These are phyloP conservation scores for Casaregolazyma lundiana DNA, from an alignment of 1,139 yeast species.

Conservation along the genomic window DNA sequence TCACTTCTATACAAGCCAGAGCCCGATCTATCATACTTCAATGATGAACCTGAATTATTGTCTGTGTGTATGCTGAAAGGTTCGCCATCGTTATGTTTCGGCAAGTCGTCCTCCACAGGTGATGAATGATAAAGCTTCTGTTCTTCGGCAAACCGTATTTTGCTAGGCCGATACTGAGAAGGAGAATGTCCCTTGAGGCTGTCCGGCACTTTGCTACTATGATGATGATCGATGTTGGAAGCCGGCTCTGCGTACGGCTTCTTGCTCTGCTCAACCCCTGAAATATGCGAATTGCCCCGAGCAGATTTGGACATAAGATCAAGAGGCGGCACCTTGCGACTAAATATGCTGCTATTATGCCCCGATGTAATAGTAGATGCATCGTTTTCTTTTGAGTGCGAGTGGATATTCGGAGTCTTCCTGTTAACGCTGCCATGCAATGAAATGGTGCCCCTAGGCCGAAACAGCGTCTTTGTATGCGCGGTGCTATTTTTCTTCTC, in stretches of 20 bases:
- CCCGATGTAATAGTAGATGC: not conserved
- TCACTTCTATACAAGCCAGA: not conserved
- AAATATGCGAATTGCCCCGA: not conserved
- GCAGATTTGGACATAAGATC: constrained; percentile 3
- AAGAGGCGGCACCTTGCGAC: not conserved
- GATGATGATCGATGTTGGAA: not conserved
- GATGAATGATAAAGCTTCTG: constrained; percentile 1
- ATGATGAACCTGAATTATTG: not conserved
- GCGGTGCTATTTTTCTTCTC: not conserved
- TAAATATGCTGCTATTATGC: not conserved
- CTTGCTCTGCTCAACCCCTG: constrained; percentile 9
- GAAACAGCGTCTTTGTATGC: not conserved
- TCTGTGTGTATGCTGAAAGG: not conserved
- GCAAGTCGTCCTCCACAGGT: not conserved
- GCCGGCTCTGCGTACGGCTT: constrained; percentile 3
- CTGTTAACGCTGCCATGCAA: not conserved
- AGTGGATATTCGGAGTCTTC: not conserved
- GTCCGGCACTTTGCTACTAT: not conserved
- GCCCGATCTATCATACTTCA: not conserved
- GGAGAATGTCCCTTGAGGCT: constrained; percentile 4
- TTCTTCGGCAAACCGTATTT: constrained; percentile 9
- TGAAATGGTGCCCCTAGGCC: not conserved
- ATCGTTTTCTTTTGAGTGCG: not conserved
- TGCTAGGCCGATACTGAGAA: constrained; percentile 8
- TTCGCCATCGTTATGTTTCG: not conserved